Evolutionary conservation across 345 rosid genomes (phyloP), one percentile per base, ranked within the genome.

Genomic region (Trapa incisa): DNA sequence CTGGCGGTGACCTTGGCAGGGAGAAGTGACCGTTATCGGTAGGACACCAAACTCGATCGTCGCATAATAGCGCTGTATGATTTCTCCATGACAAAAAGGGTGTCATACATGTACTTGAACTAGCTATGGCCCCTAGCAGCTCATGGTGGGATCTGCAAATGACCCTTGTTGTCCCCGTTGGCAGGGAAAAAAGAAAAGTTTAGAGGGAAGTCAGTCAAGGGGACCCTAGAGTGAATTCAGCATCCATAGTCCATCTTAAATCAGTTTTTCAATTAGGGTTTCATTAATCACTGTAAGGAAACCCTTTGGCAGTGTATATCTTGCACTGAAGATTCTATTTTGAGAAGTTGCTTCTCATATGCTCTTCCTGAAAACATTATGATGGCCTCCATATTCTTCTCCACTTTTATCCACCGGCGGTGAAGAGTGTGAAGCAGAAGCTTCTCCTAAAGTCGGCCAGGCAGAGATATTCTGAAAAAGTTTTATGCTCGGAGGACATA

Each of bases 241-340:
- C 75, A 66, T 71, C 61, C 83, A 73, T 74, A 22, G 29, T 72
- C 70, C 65, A 37, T 61, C 29, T 22, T 22, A 22, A 22, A 22
- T 22, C 29, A 22, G 29, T 22, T 22, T 22, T 36, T 61, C 42
- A 61, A 37, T 35, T 8, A 35, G 38, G 69, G 79, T 76, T 76
- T 74, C 82, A 62, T 78, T 76, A 76, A 74, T 75, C 78, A 77
- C 76, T 74, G 82, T 70, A 83, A 76, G 50, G 74, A 5, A 1
- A 3, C 48, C 43, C 11, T 7, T 45, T 45, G 11, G 48, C 48
- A 45, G 48, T 45, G 48, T 45, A 45, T 45, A 45, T 45, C 48
- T 0, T 7, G 2, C 48, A 13, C 7, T 45, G 7, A 45, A 45
- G 48, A 45, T 45, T 45, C 11, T 11, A 45, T 45, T 45, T 0